These are phyloP conservation scores for Toxicodendron radicans DNA, from an alignment of 345 rosid species.

Conservation along the genomic window DNA sequence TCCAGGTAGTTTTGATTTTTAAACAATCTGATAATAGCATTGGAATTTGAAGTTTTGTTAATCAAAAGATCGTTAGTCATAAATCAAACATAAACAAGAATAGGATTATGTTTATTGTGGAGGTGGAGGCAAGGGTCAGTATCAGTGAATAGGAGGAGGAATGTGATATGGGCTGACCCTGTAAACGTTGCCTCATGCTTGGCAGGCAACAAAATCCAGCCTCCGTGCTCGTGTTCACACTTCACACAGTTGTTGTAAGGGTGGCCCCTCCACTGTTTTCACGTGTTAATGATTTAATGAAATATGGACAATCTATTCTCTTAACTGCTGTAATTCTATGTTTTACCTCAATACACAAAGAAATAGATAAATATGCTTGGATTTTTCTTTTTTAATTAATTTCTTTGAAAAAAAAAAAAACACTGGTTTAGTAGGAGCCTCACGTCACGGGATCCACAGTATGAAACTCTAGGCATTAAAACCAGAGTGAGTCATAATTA, in stretches of 20 bases:
- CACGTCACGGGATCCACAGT: too few species aligned
- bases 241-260: background rate
- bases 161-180: background rate
- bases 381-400: too few species aligned
- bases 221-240: background rate
- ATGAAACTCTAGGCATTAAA: too few species aligned
- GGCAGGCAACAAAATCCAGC: background rate
- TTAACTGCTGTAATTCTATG: background rate
- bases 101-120: background rate
- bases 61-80: too few species aligned
- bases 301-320: background rate
- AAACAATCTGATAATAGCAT: background rate
- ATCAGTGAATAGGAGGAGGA: background rate
- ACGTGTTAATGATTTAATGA: conserved; percentile 6
- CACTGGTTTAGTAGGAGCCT: too few species aligned
- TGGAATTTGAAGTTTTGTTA: background rate
- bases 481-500: too few species aligned
- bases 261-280: background rate
- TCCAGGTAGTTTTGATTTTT: conserved; percentile 8
- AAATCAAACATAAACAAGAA: background rate
- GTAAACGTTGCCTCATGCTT: too few species aligned
- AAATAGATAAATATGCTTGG: too few species aligned
- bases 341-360: too few species aligned
- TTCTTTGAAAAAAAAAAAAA: too few species aligned
- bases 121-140: background rate